phyloP scores from a whole-genome alignment of 1,139 yeast species.

The Yamadazyma triangularis region DNA sequence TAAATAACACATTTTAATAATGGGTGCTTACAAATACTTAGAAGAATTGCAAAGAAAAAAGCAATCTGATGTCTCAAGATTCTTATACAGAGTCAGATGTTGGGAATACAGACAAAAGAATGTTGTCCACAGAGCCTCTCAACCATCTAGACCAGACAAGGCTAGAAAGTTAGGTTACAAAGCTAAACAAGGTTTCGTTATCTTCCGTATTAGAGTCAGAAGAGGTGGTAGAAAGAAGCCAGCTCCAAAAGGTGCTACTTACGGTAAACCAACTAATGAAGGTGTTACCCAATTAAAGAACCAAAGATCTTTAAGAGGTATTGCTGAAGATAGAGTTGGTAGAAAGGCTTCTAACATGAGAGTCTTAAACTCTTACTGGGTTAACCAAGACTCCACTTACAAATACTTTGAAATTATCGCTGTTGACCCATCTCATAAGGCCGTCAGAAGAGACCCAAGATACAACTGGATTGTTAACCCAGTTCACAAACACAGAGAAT shows the following conservation, averaged over 20 bases:
- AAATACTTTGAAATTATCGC: constrained; percentile 97
- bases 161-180: constrained; percentile 99
- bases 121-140: constrained; percentile 97
- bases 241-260: constrained; percentile 99
- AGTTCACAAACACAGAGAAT: constrained; percentile 99
- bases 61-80: constrained; percentile 99
- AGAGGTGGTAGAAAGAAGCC: constrained; percentile 99
- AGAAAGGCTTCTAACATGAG: constrained; percentile 98
- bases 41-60: constrained; percentile 99
- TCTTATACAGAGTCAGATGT: constrained; percentile 99
- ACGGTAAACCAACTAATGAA: constrained; percentile 99
- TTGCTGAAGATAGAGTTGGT: constrained; percentile 99
- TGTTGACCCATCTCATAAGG: constrained; percentile 97
- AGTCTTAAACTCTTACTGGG: constrained; percentile 99
- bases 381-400: constrained; percentile 99
- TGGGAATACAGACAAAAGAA: constrained; percentile 99
- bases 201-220: constrained; percentile 98
- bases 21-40: constrained; percentile 99
- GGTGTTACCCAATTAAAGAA: constrained; percentile 99
- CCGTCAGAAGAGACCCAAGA: constrained; percentile 97
- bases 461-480: constrained; percentile 99
- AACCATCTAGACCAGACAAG: constrained; percentile 99
- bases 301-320: constrained; percentile 97
- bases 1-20: no score
- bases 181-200: constrained; percentile 99